Conservation (phyloP, 1,284 basidiomycete genomes). For the Singerocomus inundabilis region DNA sequence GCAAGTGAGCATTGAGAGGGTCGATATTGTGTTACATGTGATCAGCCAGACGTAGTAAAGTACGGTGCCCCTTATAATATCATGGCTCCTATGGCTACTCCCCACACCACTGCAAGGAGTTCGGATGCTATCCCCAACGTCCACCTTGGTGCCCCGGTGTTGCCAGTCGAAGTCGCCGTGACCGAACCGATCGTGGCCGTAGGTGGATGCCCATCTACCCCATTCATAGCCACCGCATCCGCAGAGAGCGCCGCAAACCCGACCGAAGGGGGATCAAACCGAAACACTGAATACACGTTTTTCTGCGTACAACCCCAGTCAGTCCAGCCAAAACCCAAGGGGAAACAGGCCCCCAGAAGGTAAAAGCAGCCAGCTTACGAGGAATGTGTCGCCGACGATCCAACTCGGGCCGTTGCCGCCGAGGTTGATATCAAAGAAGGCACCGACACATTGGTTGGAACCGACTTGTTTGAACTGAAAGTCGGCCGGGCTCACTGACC, state of each 20-base stretch:
- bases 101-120: no score
- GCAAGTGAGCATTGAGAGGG: no score
- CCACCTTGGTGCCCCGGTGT: constrained; percentile 28
- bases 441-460: constrained; percentile 45
- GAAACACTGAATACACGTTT: constrained; percentile 57
- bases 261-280: constrained; percentile 46
- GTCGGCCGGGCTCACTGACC: constrained; percentile 44
- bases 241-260: constrained; percentile 48
- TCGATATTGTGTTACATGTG: no score
- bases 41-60: no score
- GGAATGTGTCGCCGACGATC: constrained; percentile 56
- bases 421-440: constrained; percentile 44
- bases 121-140: no score
- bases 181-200: constrained; percentile 35
- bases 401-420: constrained; percentile 32
- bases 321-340: no score
- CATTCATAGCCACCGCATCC: constrained; percentile 32
- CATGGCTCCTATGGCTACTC: no score
- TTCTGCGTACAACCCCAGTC: constrained; percentile 34
- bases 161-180: constrained; percentile 16
- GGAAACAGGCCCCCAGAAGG: no score
- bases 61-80: no score
- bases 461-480: constrained; percentile 42
- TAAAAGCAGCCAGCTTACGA: constrained; percentile 21
- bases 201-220: constrained; percentile 30